phyloP scores from a whole-genome alignment of 2,329 filamentous ascomycete genomes.

The Malbranchea zuffiana region DNA sequence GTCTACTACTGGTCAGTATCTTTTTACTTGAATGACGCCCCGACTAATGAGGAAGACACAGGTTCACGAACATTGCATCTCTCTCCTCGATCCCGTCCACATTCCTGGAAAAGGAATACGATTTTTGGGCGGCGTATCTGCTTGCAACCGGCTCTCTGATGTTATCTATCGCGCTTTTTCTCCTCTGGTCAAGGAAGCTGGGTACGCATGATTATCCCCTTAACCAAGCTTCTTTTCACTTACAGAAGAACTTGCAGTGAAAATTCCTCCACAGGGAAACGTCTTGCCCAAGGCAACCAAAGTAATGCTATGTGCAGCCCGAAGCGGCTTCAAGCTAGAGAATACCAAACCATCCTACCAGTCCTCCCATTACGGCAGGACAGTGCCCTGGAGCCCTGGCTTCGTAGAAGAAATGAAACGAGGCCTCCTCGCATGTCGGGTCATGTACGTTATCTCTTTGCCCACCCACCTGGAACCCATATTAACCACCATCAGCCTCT shows the following conservation, averaged over 20 bases:
- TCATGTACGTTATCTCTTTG: slow-evolving; percentile 10
- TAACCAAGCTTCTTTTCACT: neutral
- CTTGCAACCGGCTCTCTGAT: slow-evolving; percentile 23
- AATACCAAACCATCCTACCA: slow-evolving; percentile 35
- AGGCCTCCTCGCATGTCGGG: slow-evolving; percentile 11
- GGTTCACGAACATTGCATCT: slow-evolving; percentile 55
- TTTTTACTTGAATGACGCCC: too few species aligned
- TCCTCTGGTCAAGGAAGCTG: slow-evolving; percentile 6
- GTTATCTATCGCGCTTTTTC: slow-evolving; percentile 11
- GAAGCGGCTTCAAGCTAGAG: slow-evolving; percentile 12
- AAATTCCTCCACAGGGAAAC: slow-evolving; percentile 10
- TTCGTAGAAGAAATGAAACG: slow-evolving; percentile 14
- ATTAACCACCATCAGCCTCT: slow-evolving; percentile 18
- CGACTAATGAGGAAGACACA: slow-evolving; percentile 4
- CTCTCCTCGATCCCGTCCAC: slow-evolving; percentile 50
- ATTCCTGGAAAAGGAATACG: slow-evolving; percentile 50
- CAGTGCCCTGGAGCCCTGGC: slow-evolving; percentile 11
- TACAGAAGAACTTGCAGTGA: neutral
- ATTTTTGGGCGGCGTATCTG: slow-evolving; percentile 51
- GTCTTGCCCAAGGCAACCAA: slow-evolving; percentile 10
- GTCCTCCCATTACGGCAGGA: slow-evolving; percentile 51
- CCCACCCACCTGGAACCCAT: neutral
- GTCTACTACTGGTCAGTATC: slow-evolving; percentile 28
- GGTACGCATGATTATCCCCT: slow-evolving; percentile 4
- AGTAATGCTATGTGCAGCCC: slow-evolving; percentile 7